Conservation (phyloP, 169 alveolate genomes). For the Perkinsus olseni region DNA sequence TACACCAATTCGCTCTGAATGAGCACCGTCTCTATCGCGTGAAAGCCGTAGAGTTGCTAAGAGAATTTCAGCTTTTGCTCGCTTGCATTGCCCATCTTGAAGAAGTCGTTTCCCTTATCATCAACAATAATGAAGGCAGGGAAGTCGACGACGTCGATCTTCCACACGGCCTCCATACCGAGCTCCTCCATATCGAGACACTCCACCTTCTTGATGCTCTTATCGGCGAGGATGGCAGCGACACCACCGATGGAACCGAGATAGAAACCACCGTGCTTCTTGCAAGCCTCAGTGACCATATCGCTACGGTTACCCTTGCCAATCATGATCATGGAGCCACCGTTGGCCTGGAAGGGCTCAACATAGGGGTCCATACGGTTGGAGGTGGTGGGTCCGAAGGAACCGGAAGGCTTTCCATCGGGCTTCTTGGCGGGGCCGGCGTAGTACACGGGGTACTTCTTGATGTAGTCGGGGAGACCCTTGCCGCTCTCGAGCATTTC, state of each 20-base stretch:
- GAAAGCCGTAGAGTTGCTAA: background rate
- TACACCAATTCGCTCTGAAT: no score
- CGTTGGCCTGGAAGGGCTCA: constrained; percentile 51
- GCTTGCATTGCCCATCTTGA: constrained; percentile 32
- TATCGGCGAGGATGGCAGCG: constrained; percentile 70
- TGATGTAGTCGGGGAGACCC: constrained; percentile 61
- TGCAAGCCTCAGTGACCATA: constrained; percentile 58
- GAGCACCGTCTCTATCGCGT: no score
- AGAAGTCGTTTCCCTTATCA: constrained; percentile 73
- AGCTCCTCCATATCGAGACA: constrained; percentile 59
- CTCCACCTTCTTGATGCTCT: constrained; percentile 59
- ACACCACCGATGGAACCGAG: constrained; percentile 76
- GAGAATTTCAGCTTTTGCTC: background rate
- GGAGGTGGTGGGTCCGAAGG: constrained; percentile 82
- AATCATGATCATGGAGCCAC: constrained; percentile 60
- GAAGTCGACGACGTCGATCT: constrained; percentile 66
- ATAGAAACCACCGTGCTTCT: constrained; percentile 65
- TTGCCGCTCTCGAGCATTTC: constrained; percentile 49
- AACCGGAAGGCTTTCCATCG: constrained; percentile 65
- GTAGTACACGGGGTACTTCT: constrained; percentile 68
- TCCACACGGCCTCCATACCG: constrained; percentile 69
- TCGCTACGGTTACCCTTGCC: constrained; percentile 70
- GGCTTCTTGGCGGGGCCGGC: constrained; percentile 80
- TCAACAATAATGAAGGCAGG: constrained; percentile 77
- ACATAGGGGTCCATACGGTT: constrained; percentile 78